Percentiles rank a stretch among this genome's conserved stretches.
Evolutionary conservation across 2,329 filamentous ascomycete species (phyloP).

Genomic region (Chaetomium sp.): DNA sequence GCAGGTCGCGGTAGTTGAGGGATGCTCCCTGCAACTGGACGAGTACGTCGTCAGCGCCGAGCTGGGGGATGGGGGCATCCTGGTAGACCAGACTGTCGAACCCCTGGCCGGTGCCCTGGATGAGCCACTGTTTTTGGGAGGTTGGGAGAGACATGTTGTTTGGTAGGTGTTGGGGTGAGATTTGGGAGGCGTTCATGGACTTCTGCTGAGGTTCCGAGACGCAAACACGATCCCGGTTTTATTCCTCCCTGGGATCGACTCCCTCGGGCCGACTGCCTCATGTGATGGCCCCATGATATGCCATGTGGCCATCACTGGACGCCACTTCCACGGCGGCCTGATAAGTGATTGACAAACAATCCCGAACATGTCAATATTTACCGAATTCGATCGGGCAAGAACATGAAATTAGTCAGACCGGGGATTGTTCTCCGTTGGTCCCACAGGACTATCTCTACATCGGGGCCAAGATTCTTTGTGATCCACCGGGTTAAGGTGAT

Average conservation of each 20-base stretch:
- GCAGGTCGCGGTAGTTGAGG: conserved; percentile 58
- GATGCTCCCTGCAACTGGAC: conserved; percentile 62
- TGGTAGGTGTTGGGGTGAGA: background rate
- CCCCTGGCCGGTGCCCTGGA: conserved; percentile 53
- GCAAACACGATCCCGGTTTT: too few relatives aligned
- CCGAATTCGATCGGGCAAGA: too few relatives aligned
- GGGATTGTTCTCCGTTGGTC: background rate
- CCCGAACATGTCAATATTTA: background rate
- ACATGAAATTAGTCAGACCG: background rate
- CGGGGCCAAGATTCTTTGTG: background rate
- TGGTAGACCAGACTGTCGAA: conserved; percentile 63
- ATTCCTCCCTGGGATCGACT: too few relatives aligned
- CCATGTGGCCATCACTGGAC: background rate
- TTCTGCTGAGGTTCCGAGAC: too few relatives aligned
- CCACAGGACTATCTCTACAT: background rate
- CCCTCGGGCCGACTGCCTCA: too few relatives aligned
- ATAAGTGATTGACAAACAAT: background rate
- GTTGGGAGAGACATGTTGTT: conserved; percentile 31
- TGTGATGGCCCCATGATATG: background rate
- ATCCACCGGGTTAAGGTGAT: background rate
- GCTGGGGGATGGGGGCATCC: conserved; percentile 56
- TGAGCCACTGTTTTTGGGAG: conserved; percentile 60
- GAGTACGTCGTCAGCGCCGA: conserved; percentile 72
- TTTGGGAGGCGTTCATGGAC: too few relatives aligned
- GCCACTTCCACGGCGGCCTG: background rate